These are phyloP conservation scores for Eucalyptus victrix DNA, from an alignment of 345 rosid species.

Conservation along the genomic window DNA sequence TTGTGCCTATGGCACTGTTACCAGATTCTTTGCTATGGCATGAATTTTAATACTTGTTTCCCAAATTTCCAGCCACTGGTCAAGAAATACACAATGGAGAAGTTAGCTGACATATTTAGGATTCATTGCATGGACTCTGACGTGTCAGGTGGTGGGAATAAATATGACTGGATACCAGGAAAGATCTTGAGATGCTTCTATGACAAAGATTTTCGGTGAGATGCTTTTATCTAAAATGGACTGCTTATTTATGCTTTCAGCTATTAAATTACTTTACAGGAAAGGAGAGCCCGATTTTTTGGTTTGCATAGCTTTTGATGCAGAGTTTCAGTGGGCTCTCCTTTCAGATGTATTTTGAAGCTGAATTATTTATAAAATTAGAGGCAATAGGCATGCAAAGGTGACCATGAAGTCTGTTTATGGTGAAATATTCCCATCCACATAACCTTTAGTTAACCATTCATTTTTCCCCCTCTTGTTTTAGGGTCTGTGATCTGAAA, in stretches of 20 bases:
- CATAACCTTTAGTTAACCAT: not conserved
- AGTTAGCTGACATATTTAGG: conserved; percentile 71
- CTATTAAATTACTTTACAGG: not conserved
- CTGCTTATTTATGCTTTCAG: not conserved
- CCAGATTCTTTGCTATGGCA: not conserved
- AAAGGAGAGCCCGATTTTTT: not conserved
- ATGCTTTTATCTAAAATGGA: not conserved
- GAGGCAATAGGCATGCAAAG: not conserved
- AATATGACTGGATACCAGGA: conserved; percentile 96
- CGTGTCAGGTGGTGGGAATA: conserved; percentile 25
- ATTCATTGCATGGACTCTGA: conserved; percentile 44
- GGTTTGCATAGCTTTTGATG: not conserved
- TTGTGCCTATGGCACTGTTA: not conserved
- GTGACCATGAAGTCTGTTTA: not conserved
- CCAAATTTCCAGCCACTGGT: conserved; percentile 53
- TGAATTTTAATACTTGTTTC: not conserved
- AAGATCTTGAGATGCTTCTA: conserved; percentile 85
- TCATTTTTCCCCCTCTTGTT: not conserved
- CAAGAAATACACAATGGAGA: conserved; percentile 83
- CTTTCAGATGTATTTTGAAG: not conserved
- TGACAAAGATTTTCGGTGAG: conserved; percentile 93
- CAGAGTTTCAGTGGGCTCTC: not conserved
- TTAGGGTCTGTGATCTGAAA: not conserved
- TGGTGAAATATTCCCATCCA: not conserved
- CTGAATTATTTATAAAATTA: not conserved